These are phyloP conservation scores for Taphrina sp. DNA, from an alignment of 1,139 yeast species.

Conservation along the genomic window DNA sequence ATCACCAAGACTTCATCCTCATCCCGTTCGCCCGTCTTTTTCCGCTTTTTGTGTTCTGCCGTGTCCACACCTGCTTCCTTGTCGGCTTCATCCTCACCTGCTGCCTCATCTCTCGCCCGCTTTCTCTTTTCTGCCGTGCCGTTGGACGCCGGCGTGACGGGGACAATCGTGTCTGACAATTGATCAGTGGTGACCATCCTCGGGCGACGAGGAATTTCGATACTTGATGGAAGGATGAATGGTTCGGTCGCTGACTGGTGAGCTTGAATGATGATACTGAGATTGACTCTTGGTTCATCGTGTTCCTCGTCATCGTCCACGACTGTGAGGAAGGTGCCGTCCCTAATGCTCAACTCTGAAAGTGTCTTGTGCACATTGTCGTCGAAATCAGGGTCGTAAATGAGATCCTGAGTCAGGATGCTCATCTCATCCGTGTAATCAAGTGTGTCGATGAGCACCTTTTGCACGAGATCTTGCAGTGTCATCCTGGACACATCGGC, in stretches of 20 bases:
- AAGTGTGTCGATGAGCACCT: conserved; percentile 51
- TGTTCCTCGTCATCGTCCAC: conserved; percentile 62
- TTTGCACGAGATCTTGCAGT: conserved; percentile 51
- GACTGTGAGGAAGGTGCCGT: conserved; percentile 63
- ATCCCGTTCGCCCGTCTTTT: too few relatives aligned
- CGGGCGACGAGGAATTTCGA: conserved; percentile 1
- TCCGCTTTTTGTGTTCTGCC: too few relatives aligned
- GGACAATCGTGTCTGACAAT: conserved; percentile 16
- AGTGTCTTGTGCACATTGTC: conserved; percentile 62
- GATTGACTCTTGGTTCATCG: conserved; percentile 17
- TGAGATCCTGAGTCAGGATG: conserved; percentile 60
- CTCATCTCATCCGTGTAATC: conserved; percentile 66
- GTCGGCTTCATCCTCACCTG: neutral
- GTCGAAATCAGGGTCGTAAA: conserved; percentile 86
- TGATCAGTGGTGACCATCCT: neutral
- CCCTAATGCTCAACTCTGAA: conserved; percentile 55
- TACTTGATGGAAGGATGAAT: neutral
- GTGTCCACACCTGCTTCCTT: conserved; percentile 4
- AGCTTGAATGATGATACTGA: conserved; percentile 7
- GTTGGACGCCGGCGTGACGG: conserved; percentile 9
- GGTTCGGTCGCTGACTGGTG: neutral
- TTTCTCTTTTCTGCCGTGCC: conserved; percentile 23
- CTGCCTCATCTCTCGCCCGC: conserved; percentile 13
- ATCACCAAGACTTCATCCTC: too few relatives aligned
- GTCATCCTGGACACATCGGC: conserved; percentile 44